These are phyloP conservation scores for Mycosarcoma mackinlayi DNA, from an alignment of 1,284 basidiomycete genomes.

Conservation along the genomic window DNA sequence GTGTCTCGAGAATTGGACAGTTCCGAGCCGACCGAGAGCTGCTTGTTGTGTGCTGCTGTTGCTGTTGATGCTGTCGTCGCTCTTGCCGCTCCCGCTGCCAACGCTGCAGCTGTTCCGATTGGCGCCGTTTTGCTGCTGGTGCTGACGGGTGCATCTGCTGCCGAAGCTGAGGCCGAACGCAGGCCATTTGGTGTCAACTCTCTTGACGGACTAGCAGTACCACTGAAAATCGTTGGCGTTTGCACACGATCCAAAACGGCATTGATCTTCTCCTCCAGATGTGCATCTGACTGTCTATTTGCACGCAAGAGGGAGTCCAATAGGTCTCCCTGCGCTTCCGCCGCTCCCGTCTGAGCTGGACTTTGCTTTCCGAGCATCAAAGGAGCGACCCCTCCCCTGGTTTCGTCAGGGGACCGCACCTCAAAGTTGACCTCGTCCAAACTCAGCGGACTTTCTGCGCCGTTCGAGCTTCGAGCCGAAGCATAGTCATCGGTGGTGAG, in stretches of 20 bases:
- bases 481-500: constrained; percentile 44
- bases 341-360: background rate
- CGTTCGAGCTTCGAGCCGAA: constrained; percentile 35
- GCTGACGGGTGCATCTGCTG: constrained; percentile 1
- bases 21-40: constrained; percentile 45
- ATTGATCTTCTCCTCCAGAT: constrained; percentile 56
- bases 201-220: background rate
- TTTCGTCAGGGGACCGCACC: constrained; percentile 11
- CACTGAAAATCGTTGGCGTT: constrained; percentile 13
- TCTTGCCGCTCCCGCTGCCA: background rate
- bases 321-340: constrained; percentile 29
- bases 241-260: constrained; percentile 50
- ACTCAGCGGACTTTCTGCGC: constrained; percentile 45
- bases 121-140: constrained; percentile 1
- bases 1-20: constrained; percentile 40
- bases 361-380: constrained; percentile 18
- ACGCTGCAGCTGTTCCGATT: constrained; percentile 5
- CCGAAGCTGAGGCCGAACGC: background rate
- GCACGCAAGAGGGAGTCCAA: constrained; percentile 42
- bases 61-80: constrained; percentile 4
- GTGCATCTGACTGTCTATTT: constrained; percentile 7
- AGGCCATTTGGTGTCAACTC: constrained; percentile 1
- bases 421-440: constrained; percentile 47
- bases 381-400: constrained; percentile 15
- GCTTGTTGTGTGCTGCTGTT: constrained; percentile 34